Base-by-base conservation (phyloP, 495 filamentous ascomycete species). In the Lophium mytilinum region DNA sequence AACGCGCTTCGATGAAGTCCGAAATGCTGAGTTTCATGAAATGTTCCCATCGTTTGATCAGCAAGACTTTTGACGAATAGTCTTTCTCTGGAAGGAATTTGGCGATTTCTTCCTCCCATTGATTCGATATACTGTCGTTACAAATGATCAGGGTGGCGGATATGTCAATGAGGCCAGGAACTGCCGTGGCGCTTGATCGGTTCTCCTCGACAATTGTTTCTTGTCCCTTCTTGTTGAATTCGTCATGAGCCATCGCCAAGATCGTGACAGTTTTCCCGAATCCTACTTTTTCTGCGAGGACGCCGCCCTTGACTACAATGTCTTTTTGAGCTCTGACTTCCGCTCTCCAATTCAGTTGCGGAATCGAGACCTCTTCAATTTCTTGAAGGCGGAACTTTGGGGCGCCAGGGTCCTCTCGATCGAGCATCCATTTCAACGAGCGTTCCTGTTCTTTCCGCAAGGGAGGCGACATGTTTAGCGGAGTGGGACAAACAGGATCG, bases 181-280 rank as follows among this genome's bases (percentile, higher is more conserved):
- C 9, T 46, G 37, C 15, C 34, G n/a, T 3, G n/a, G 15, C 17
- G 14, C 37, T 30, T n/a, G n/a, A n/a, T n/a, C n/a, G n/a, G 21
- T 59, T 54, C 2, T 47, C 35, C 48, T 48, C 17, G 14, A 63
- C 3, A 9, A 65, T 54, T 4, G 41, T 19, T 1, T 51, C 7
- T 1, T 47, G 36, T 4, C 58, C 62, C 11, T 45, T 11, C 1
- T 36, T 19, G 5, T 66, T 19, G 18, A 69, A 57, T 52, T 79
- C 76, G 9, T 60, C 50, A 42, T 85, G 80, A 18, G 88, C 80
- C 17, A 93, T 68, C 0, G 77, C 86, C 9, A 94, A 74, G 1
- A 77, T 80, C n/a, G 82, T 76, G 3, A 86, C 80, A 0, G 89
- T 95, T 63, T 95, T 95, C 1, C 89, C 89, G 65, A 87, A 93